Conservation (phyloP, 345 rosid species). For the Acer campestre region DNA sequence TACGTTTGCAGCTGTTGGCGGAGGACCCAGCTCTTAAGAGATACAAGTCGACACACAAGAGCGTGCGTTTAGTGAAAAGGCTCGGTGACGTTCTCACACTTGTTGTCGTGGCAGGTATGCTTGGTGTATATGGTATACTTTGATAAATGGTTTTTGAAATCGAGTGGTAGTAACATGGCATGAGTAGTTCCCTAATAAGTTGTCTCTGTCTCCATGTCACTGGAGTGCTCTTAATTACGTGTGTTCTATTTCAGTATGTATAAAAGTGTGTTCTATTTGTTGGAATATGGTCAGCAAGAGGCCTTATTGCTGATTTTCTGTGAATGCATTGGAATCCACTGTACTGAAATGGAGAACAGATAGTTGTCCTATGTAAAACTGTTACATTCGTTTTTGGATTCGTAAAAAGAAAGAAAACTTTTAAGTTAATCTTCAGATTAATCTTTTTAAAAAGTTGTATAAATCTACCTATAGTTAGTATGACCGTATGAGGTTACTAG, state of each 20-base stretch:
- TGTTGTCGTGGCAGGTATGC: constrained; percentile 74
- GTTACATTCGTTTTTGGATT: neutral
- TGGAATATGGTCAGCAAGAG: neutral
- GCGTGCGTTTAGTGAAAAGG: constrained; percentile 56
- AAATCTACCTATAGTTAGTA: neutral
- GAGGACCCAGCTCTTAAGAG: constrained; percentile 67
- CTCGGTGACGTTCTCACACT: constrained; percentile 84
- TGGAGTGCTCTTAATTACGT: neutral
- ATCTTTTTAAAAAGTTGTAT: neutral
- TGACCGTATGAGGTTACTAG: neutral
- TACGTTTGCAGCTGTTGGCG: constrained; percentile 70
- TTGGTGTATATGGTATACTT: constrained; percentile 9
- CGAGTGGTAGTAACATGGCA: neutral
- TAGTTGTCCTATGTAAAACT: neutral
- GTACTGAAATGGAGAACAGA: neutral
- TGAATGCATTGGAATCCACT: neutral
- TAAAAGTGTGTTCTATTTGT: neutral
- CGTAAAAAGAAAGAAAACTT: neutral
- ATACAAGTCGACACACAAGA: constrained; percentile 78
- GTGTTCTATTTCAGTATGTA: neutral
- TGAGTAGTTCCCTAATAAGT: neutral
- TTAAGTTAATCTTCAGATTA: neutral
- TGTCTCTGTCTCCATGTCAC: neutral
- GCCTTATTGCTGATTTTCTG: neutral
- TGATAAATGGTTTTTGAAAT: neutral